Evolutionary conservation across 1,284 basidiomycete genomes (phyloP), one percentile per base, ranked within the genome.

Genomic region (Chiua sp.): DNA sequence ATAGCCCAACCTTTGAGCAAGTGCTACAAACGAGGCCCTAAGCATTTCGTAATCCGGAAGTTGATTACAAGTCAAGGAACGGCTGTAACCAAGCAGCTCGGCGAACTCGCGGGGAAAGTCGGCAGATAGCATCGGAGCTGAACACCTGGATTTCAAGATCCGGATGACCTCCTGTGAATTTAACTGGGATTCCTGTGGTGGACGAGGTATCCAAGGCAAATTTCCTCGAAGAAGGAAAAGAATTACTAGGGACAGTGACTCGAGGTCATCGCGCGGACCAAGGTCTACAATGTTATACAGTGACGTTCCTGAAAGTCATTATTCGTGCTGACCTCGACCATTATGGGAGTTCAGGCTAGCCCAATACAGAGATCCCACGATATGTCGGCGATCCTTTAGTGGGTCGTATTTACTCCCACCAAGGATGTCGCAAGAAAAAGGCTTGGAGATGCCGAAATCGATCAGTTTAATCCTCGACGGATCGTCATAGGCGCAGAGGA

Each of bases 401-500:
- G 59, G 55, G 53, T 57, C 46, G n/a, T 57, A 57, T 23, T 33
- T 58, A 12, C 4, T 13, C 33, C 13, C 13, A 28, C 8, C 13
- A 10, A 26, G 23, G 20, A 4, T 42, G n/a, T 35, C 39, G 32
- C n/a, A 11, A 7, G 51, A 47, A 35, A 51, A 51, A 20, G 54
- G 54, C 7, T 51, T 52, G 26, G 51, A 51, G 22, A 60, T 56
- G 10, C 47, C 51, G 35, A 57, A 60, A 18, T 56, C 55, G 26
- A 53, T 30, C 12, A 60, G 49, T 32, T 47, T 56, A 44, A 60
- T 35, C 22, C 4, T 51, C 1, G 51, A 28, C 22, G 59, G 37
- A 42, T 60, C 51, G 15, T 47, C 26, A 3, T 53, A 35, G 22
- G 37, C n/a, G 18, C 49, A 52, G 28, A 94, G 79, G 59, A 94